Evolutionary conservation across 176 grass and related monocot species (phyloP).

Genomic region (bread wheat (Triticum aestivum)): DNA sequence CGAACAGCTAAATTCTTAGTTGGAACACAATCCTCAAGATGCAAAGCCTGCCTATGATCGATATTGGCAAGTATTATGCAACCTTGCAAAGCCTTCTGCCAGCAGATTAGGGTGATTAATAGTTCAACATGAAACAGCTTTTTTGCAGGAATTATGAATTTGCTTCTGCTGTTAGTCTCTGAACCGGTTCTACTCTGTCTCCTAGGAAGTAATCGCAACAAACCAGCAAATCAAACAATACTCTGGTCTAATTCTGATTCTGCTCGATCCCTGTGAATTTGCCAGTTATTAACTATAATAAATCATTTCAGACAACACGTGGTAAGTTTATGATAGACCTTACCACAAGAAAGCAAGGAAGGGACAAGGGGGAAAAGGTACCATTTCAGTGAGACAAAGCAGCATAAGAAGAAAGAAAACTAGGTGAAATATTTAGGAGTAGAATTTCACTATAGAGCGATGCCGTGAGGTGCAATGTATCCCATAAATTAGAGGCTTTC

Average conservation of each 20-base stretch:
- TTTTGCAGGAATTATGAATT: background rate
- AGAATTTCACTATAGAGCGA: background rate
- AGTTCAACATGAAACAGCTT: background rate
- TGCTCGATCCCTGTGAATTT: background rate
- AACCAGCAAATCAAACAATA: background rate
- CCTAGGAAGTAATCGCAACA: background rate
- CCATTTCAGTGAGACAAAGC: background rate
- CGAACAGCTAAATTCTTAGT: conserved; percentile 6
- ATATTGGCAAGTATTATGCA: background rate
- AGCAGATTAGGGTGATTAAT: background rate
- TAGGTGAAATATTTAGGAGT: background rate
- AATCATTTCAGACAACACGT: background rate
- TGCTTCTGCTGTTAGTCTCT: background rate
- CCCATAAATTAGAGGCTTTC: background rate
- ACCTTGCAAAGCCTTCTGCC: background rate
- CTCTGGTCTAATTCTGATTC: background rate
- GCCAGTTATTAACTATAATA: background rate
- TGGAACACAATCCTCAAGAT: background rate
- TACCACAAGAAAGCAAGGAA: background rate
- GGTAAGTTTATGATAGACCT: background rate
- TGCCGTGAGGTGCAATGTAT: background rate
- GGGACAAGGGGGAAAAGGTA: background rate
- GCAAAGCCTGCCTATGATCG: background rate
- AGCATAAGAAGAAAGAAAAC: background rate
- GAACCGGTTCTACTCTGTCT: background rate